Percentiles rank a stretch among this genome's conserved stretches.
These are phyloP conservation scores for Mycena sanguinolenta DNA, from an alignment of 768 basidiomycete species.

Conservation along the genomic window DNA sequence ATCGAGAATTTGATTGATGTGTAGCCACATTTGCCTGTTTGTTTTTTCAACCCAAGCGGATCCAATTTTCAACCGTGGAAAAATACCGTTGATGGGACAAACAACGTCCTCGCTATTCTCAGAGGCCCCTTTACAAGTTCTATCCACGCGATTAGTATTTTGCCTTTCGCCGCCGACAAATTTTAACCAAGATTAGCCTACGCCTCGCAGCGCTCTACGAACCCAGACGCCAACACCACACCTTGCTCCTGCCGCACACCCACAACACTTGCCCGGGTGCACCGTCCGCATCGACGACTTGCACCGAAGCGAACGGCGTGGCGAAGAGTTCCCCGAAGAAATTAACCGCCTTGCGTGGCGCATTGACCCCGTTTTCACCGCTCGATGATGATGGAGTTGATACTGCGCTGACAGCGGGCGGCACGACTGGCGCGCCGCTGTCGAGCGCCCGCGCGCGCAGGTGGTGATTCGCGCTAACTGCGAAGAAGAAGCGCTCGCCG, in stretches of 20 bases:
- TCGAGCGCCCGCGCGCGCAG: constrained; percentile 79
- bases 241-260: constrained; percentile 13
- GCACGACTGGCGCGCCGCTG: constrained; percentile 59
- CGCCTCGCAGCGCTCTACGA: background rate
- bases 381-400: background rate
- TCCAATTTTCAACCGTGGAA: no score
- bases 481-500: constrained; percentile 70
- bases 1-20: no score
- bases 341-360: background rate
- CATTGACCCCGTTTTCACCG: background rate
- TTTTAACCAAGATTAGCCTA: background rate
- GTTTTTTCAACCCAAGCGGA: no score
- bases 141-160: no score
- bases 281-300: constrained; percentile 16
- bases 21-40: no score
- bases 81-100: no score
- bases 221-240: constrained; percentile 17
- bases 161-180: no score
- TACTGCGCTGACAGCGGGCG: constrained; percentile 26
- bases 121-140: no score
- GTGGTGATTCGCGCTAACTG: constrained; percentile 74
- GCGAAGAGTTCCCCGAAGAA: constrained; percentile 8
- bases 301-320: constrained; percentile 6
- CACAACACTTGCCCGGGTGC: constrained; percentile 5
- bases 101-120: no score